phyloP scores from a whole-genome alignment of 257 asterid genomes.

The Solanum verrucosum region DNA sequence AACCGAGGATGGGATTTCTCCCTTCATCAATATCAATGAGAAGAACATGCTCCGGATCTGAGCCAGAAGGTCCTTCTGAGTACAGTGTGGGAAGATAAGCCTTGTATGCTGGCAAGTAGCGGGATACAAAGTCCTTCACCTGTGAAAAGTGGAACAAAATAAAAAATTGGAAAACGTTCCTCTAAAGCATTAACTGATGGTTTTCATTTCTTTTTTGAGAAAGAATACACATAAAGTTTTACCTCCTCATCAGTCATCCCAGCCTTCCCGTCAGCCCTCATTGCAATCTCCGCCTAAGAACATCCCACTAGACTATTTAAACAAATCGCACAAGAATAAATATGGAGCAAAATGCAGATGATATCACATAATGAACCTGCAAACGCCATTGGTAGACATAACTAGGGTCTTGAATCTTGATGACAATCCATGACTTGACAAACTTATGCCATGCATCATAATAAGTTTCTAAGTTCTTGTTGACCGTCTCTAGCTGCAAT shows the following conservation, averaged over 20 bases:
- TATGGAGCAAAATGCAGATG: background rate
- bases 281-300: constrained; percentile 89
- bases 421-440: constrained; percentile 81
- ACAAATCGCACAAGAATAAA: background rate
- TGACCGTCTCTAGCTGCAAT: constrained; percentile 71
- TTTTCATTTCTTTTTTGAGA: background rate
- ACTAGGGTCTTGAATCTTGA: constrained; percentile 86
- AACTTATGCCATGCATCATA: constrained; percentile 89
- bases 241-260: constrained; percentile 96
- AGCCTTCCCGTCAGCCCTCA: constrained; percentile 73
- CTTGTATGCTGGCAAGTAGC: constrained; percentile 90
- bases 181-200: background rate
- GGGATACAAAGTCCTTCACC: constrained; percentile 85
- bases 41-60: constrained; percentile 60
- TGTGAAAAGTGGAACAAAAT: constrained; percentile 7
- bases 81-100: constrained; percentile 94
- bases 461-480: constrained; percentile 74
- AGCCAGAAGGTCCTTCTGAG: constrained; percentile 89
- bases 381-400: constrained; percentile 88
- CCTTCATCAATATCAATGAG: constrained; percentile 78
- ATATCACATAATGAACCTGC: constrained; percentile 38
- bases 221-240: background rate
- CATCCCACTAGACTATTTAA: constrained; percentile 4
- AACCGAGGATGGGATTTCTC: constrained; percentile 80
- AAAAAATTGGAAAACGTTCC: background rate